Conservation (phyloP, 148 eudicot species). For the Drosera capensis region DNA sequence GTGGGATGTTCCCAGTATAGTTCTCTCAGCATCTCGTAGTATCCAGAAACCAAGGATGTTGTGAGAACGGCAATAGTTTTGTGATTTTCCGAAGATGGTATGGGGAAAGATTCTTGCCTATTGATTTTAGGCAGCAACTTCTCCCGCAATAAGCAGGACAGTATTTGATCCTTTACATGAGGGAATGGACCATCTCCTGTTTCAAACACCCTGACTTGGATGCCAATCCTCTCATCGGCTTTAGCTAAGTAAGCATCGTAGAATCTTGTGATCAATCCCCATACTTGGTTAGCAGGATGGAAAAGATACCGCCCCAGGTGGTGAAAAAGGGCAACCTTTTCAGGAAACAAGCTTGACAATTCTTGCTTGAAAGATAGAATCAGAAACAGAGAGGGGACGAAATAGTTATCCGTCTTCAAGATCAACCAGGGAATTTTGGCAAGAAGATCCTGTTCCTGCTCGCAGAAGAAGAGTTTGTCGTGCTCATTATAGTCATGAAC, state of each 20-base stretch:
- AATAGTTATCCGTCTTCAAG: conserved; percentile 76
- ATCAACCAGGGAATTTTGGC: conserved; percentile 62
- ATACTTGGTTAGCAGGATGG: conserved; percentile 84
- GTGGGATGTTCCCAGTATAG: conserved; percentile 83
- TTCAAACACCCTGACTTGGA: conserved; percentile 77
- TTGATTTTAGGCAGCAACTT: conserved; percentile 44
- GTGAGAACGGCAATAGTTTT: conserved; percentile 54
- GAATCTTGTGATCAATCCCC: conserved; percentile 82
- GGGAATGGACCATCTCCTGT: conserved; percentile 46
- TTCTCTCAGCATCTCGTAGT: conserved; percentile 37
- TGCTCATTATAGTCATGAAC: conserved; percentile 69
- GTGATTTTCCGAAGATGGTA: conserved; percentile 10
- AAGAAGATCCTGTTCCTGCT: conserved; percentile 50
- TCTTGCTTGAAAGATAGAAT: conserved; percentile 76
- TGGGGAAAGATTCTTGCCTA: conserved; percentile 16
- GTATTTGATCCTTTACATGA: conserved; percentile 68
- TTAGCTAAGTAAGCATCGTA: conserved; percentile 62
- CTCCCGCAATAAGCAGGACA: conserved; percentile 51
- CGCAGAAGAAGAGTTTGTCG: conserved; percentile 90
- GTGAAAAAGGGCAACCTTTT: conserved; percentile 68
- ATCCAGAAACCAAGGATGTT: conserved; percentile 60
- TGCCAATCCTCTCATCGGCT: conserved; percentile 72
- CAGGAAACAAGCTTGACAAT: conserved; percentile 50
- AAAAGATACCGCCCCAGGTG: conserved; percentile 78
- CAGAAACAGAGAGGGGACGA: conserved; percentile 68